Base-by-base conservation (phyloP, 345 rosid species). In the Aquilaria malaccensis region DNA sequence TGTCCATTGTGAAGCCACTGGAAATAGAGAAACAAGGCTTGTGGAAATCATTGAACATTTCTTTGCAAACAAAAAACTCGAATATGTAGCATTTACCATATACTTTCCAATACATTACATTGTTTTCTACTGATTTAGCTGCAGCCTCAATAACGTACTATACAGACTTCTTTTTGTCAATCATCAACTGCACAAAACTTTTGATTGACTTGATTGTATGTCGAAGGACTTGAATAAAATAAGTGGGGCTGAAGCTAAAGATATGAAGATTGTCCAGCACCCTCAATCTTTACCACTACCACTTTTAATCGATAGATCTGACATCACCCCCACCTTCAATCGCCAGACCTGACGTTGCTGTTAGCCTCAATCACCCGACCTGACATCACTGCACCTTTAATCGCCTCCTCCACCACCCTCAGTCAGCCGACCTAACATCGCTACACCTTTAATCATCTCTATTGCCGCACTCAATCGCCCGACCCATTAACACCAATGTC, bases 81-180 rank as follows among this genome's bases (percentile, higher is more conserved):
- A 94, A 86, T 9, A 88, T 84, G 37, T 76, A 90, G 72, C 97
- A 84, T 58, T 80, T 88, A 33, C 87, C 85, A 41, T 86, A 96
- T 30, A 68, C 72, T 66, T 66, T 87, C 81, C 79, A 80, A 48
- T 79, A 93, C 15, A 63, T 55, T 11, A 80, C 85, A 0, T 67
- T 76, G 0, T 80, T 77, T 15, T 78, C 85, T 6, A 86, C 78
- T 2, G 95, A 77, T 41, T 52, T 63, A 46, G 89, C 95, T 0
- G 95, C 97, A 1, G 76, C 79, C 2, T 79, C 82, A 2, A 84
- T 72, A 72, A 85, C 89, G 96, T 97, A 94, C 9, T 65, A 72
- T 0, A 91, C 70, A 2, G 78, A 71, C 78, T 76, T 83, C 95
- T 87, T 81, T 68, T 83, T 79, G 13, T 79, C 86, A 3, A 83